These are phyloP conservation scores for Pichia ethanolica DNA, from an alignment of 805 yeast genomes.

Conservation along the genomic window DNA sequence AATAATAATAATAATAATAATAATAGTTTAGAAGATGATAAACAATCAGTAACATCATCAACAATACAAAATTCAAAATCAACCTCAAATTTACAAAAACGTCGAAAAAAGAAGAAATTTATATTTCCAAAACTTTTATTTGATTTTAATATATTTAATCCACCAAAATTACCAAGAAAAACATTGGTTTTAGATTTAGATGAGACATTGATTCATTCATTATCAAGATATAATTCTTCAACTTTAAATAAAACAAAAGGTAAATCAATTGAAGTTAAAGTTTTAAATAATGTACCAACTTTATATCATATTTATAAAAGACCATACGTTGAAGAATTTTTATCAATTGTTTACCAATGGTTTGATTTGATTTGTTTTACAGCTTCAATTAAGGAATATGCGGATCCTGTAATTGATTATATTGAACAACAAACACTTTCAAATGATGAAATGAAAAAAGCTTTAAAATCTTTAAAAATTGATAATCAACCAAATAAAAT, in stretches of 20 bases:
- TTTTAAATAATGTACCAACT: constrained; percentile 58
- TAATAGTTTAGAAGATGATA: background rate
- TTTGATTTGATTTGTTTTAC: constrained; percentile 86
- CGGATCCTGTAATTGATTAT: constrained; percentile 95
- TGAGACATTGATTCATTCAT: constrained; percentile 89
- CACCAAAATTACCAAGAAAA: constrained; percentile 34
- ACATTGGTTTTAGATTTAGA: constrained; percentile 84
- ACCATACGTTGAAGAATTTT: constrained; percentile 83
- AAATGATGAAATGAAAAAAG: constrained; percentile 19
- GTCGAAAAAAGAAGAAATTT: constrained; percentile 22
- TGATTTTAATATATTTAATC: constrained; percentile 26
- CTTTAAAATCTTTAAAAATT: background rate
- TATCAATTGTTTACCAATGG: constrained; percentile 76
- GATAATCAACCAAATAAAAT: constrained; percentile 26
- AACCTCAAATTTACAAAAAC: background rate
- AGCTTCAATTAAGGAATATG: constrained; percentile 90
- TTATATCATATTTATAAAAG: constrained; percentile 86
- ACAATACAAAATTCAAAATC: background rate
- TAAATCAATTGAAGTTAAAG: constrained; percentile 76
- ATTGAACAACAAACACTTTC: constrained; percentile 54
- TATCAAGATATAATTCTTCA: constrained; percentile 52
- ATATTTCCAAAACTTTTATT: constrained; percentile 29
- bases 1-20: background rate
- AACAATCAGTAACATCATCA: background rate
- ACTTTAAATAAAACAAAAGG: constrained; percentile 38